Conservation (phyloP, 352 stramenopile genomes). For the Bremia lactucae region DNA sequence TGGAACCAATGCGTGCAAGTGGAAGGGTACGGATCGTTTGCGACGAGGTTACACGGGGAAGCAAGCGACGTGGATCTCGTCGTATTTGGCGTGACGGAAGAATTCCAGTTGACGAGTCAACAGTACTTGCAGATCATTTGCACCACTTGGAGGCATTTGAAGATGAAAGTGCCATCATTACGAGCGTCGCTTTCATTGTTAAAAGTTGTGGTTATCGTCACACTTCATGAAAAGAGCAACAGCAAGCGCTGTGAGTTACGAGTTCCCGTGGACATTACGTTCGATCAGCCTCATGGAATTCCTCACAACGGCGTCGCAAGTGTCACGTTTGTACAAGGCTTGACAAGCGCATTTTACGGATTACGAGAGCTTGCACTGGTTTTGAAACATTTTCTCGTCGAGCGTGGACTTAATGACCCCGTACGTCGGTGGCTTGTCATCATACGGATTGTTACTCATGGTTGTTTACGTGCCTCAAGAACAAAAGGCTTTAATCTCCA, state of each 20-base stretch:
- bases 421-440: slow-evolving; percentile 84
- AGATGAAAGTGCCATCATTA: slow-evolving; percentile 57
- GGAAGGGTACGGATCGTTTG: slow-evolving; percentile 68
- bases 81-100: slow-evolving; percentile 52
- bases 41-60: slow-evolving; percentile 47
- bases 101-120: slow-evolving; percentile 34
- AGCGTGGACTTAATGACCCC: slow-evolving; percentile 82
- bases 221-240: slow-evolving; percentile 5
- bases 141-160: slow-evolving; percentile 20
- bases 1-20: slow-evolving; percentile 43
- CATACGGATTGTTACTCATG: slow-evolving; percentile 81
- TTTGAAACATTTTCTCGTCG: slow-evolving; percentile 86
- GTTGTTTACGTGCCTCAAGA: slow-evolving; percentile 55
- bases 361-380: slow-evolving; percentile 79
- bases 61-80: slow-evolving; percentile 75
- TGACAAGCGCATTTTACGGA: slow-evolving; percentile 62
- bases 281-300: slow-evolving; percentile 47
- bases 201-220: slow-evolving; percentile 53
- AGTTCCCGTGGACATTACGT: slow-evolving; percentile 79
- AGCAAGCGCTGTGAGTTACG: slow-evolving; percentile 8
- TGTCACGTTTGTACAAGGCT: slow-evolving; percentile 49
- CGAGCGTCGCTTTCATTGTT: slow-evolving; percentile 63
- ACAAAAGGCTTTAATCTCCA: slow-evolving; percentile 36
- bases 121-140: slow-evolving; percentile 29
- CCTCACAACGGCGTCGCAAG: slow-evolving; percentile 70